Evolutionary conservation across 108 stramenopile species (phyloP), one percentile per base, ranked within the genome.

Genomic region (Schizochytrium sp.): DNA sequence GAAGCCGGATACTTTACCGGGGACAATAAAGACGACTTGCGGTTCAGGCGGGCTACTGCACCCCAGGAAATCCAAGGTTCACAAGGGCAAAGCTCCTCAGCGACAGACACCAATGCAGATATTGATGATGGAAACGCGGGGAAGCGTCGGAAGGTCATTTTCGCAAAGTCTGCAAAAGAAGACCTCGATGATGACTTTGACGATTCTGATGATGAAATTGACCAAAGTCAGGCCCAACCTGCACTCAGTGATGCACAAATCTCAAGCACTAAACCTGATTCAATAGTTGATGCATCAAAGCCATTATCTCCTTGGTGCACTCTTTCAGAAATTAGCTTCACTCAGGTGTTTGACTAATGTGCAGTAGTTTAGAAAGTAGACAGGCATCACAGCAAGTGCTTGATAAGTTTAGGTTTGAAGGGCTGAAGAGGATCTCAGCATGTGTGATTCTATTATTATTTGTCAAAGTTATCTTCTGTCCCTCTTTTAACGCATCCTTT

Each of bases 101-200:
- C 12, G 42, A 15, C 7, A 69, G 64, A 69, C 64, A 3, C 1
- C 2, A 44, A 69, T 15, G 64, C 8, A 7, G 12, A 38, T 7
- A 44, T 7, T 15, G 8, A 38, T 8, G 8, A 38, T 69, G 64
- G 64, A 2, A 69, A 69, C 64, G 64, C 40, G 0, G 7, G 42
- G 5, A 69, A 69, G 28, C 64, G 64, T 38, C 64, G 64, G 12
- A 69, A 69, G 28, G 64, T 69, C 1, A 69, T 15, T 38, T 69
- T 69, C 44, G 2, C 64, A 12, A 69, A 3, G 3, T 69, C 64
- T 7, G 64, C 64, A 38, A 69, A 69, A 15, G 64, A 69, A 7
- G 64, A 69, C 64, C 64, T 69, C 28, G 64, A 38, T 5, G 64
- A 38, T 13, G 64, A 69, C 2, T 69, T 69, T 69, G 64, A 69